These are phyloP conservation scores for Phytophthora sp. DNA, from an alignment of 352 stramenopile genomes.

Conservation along the genomic window DNA sequence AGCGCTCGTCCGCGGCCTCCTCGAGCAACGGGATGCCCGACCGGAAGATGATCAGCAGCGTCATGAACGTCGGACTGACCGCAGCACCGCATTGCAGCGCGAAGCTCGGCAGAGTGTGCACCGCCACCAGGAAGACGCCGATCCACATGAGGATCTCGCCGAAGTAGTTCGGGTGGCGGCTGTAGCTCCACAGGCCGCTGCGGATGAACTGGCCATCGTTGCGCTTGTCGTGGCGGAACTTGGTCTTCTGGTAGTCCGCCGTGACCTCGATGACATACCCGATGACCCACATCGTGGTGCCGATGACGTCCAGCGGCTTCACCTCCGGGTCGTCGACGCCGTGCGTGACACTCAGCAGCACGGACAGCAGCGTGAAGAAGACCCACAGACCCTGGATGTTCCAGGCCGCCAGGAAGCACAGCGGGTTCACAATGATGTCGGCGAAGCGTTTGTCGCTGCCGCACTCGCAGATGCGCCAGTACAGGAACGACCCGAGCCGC, in stretches of 20 bases:
- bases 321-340: slow-evolving; percentile 33
- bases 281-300: slow-evolving; percentile 50
- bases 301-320: slow-evolving; percentile 40
- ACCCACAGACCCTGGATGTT: slow-evolving; percentile 83
- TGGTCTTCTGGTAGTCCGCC: slow-evolving; percentile 79
- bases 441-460: slow-evolving; percentile 74
- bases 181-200: slow-evolving; percentile 83
- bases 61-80: slow-evolving; percentile 70
- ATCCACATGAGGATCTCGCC: slow-evolving; percentile 92
- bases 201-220: slow-evolving; percentile 84
- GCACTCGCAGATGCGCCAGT: slow-evolving; percentile 62
- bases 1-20: slow-evolving; percentile 69
- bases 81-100: slow-evolving; percentile 46
- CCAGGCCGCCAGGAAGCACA: slow-evolving; percentile 78
- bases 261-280: slow-evolving; percentile 72
- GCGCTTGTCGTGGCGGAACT: slow-evolving; percentile 58
- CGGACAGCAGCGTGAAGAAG: slow-evolving; percentile 70
- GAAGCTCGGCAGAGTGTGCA: slow-evolving; percentile 51
- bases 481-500: slow-evolving; percentile 77
- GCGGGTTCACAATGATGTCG: slow-evolving; percentile 63
- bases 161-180: slow-evolving; percentile 93
- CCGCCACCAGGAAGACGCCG: slow-evolving; percentile 53
- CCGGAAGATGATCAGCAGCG: slow-evolving; percentile 60
- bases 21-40: slow-evolving; percentile 82
- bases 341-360: slow-evolving; percentile 58